Percentiles rank a stretch among this genome's conserved stretches.
Conservation (phyloP, 768 basidiomycete genomes). For the Gautieria morchelliformis region DNA sequence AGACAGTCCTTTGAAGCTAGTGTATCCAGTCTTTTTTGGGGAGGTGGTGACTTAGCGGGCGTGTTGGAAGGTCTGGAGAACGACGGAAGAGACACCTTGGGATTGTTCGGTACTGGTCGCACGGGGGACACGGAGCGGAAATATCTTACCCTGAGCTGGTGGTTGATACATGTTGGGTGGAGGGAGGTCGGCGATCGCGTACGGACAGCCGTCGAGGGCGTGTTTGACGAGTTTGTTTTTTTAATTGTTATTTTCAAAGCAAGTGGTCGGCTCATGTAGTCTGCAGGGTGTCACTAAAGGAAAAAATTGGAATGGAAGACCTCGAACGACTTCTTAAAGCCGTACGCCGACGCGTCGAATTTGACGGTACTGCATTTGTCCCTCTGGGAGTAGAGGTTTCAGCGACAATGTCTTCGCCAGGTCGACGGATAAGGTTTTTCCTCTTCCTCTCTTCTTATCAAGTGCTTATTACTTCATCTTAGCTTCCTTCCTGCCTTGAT, state of each 20-base stretch:
- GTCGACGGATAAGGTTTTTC: conserved; percentile 46
- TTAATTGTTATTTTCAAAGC: background rate
- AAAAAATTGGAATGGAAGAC: conserved; percentile 60
- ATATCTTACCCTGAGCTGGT: conserved; percentile 86
- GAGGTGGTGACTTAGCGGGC: conserved; percentile 14
- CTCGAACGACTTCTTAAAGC: conserved; percentile 60
- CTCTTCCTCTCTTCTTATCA: conserved; percentile 5
- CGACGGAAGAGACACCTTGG: conserved; percentile 32
- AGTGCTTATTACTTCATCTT: background rate
- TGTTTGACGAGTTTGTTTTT: conserved; percentile 65
- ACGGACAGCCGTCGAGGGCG: conserved; percentile 64
- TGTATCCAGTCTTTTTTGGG: conserved; percentile 26
- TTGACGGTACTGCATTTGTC: conserved; percentile 33
- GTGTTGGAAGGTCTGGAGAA: conserved; percentile 24
- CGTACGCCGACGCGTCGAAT: conserved; percentile 69
- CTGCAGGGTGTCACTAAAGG: conserved; percentile 72
- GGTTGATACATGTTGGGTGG: conserved; percentile 90
- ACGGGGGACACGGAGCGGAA: conserved; percentile 56
- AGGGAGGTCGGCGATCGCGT: conserved; percentile 71
- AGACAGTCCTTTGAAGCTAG: conserved; percentile 33
- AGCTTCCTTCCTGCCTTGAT: conserved; percentile 71
- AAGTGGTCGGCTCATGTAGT: background rate
- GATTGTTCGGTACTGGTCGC: conserved; percentile 3
- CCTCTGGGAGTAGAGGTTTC: conserved; percentile 30
- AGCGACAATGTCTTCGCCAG: conserved; percentile 14